A percentile compares a stretch with the other conserved stretches of the same genome.
Evolutionary conservation across 371 early-diverging fungal species (phyloP).

Genomic region (Apophysomyces elegans): DNA sequence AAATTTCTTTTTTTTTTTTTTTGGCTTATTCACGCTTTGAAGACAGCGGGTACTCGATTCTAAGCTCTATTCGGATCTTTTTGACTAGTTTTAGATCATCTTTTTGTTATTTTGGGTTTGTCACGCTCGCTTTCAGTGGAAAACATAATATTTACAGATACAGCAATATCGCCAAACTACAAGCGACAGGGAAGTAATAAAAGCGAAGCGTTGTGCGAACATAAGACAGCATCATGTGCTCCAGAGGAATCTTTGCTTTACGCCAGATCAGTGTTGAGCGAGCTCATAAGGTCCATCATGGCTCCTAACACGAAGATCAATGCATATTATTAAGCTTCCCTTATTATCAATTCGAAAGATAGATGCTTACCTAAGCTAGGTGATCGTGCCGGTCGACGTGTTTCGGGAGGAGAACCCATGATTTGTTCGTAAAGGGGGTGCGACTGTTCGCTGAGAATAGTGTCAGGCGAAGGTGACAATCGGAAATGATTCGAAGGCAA

Average conservation of each 20-base stretch:
- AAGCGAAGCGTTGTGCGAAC: not conserved
- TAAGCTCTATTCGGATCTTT: too few species aligned
- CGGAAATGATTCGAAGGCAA: slow-evolving; percentile 13
- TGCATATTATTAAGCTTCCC: not conserved
- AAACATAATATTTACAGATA: slow-evolving; percentile 4
- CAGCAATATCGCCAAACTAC: not conserved
- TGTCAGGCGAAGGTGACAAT: slow-evolving; percentile 3
- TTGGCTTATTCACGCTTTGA: too few species aligned
- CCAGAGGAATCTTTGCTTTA: not conserved
- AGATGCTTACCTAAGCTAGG: slow-evolving; percentile 35
- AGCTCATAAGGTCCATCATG: slow-evolving; percentile 41
- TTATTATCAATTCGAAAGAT: not conserved
- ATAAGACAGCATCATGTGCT: too few species aligned
- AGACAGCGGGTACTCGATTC: too few species aligned
- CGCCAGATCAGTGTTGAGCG: slow-evolving; percentile 26
- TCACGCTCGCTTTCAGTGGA: too few species aligned
- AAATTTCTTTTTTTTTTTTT: too few species aligned
- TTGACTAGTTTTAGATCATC: too few species aligned
- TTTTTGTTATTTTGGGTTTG: too few species aligned
- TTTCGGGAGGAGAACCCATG: slow-evolving; percentile 26
- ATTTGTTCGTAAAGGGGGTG: slow-evolving; percentile 32
- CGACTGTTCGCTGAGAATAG: not conserved
- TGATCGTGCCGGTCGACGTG: slow-evolving; percentile 29
- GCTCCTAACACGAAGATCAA: slow-evolving; percentile 18
- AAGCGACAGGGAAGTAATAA: not conserved